These are phyloP conservation scores for Acacia melanoxylon DNA, from an alignment of 306 rosid species.

Conservation along the genomic window DNA sequence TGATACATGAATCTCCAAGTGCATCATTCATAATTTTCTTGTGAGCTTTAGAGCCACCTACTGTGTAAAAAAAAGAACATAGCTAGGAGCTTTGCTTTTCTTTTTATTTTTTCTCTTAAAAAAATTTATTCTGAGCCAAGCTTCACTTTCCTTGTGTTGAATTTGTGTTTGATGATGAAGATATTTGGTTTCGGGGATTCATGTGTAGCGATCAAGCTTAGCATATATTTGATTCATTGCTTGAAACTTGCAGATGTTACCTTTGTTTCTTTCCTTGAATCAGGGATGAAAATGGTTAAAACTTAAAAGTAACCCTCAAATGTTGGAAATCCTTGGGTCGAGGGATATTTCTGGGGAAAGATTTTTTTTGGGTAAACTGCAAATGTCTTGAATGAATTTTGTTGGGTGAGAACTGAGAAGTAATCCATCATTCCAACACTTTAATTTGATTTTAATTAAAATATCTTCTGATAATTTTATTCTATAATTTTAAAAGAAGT, in stretches of 20 bases:
- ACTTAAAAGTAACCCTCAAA: neutral
- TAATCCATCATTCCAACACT: neutral
- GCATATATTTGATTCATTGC: neutral
- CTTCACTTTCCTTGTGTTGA: neutral
- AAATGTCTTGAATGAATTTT: too few relatives aligned
- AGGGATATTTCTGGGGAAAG: neutral
- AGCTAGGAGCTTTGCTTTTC: neutral
- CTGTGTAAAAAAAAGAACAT: conserved; percentile 8
- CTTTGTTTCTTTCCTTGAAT: neutral
- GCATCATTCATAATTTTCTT: conserved; percentile 11
- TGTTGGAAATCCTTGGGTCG: neutral
- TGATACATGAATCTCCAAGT: conserved; percentile 45
- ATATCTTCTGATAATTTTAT: neutral
- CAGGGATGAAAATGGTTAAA: neutral
- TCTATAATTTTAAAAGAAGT: neutral
- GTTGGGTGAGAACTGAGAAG: neutral
- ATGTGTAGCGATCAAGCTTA: neutral
- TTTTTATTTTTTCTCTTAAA: too few relatives aligned
- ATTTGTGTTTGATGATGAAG: conserved; percentile 19
- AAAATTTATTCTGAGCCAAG: neutral
- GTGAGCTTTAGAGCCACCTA: neutral
- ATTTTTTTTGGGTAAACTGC: neutral
- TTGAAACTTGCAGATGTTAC: neutral
- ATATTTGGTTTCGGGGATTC: conserved; percentile 29
- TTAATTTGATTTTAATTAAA: neutral